Percentiles rank a stretch among this genome's conserved stretches.
Conservation (phyloP, 2,329 filamentous ascomycete species). For the Scedosporium boydii region DNA sequence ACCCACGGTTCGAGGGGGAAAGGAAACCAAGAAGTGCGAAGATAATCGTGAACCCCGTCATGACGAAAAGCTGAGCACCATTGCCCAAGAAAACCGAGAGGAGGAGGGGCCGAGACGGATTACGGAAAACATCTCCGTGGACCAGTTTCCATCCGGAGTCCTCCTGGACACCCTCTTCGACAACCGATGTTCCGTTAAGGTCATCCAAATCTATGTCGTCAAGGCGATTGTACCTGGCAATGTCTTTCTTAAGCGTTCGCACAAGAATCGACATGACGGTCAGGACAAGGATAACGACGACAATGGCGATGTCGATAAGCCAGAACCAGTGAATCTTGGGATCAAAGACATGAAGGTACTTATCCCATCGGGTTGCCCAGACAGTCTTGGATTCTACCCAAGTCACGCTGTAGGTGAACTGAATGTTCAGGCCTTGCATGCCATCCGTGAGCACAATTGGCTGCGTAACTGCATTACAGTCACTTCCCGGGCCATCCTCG, state of each 20-base stretch:
- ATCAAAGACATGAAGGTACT: slow-evolving; percentile 94
- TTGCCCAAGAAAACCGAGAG: slow-evolving; percentile 86
- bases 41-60: slow-evolving; percentile 88
- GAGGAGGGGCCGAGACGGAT: slow-evolving; percentile 71
- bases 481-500: slow-evolving; percentile 35
- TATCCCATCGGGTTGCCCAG: slow-evolving; percentile 98
- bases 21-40: slow-evolving; percentile 93
- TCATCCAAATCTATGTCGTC: slow-evolving; percentile 89
- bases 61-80: slow-evolving; percentile 92
- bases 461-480: slow-evolving; percentile 51
- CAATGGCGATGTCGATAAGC: slow-evolving; percentile 88
- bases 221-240: slow-evolving; percentile 89
- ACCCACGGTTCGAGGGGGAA: slow-evolving; percentile 90
- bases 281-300: slow-evolving; percentile 82
- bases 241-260: slow-evolving; percentile 84
- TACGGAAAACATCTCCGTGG: slow-evolving; percentile 93
- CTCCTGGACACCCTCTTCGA: slow-evolving; percentile 89
- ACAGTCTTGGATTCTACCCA: slow-evolving; percentile 78
- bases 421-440: slow-evolving; percentile 47
- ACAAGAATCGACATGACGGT: slow-evolving; percentile 91
- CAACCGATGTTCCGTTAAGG: slow-evolving; percentile 64
- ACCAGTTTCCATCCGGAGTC: slow-evolving; percentile 98
- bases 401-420: slow-evolving; percentile 86
- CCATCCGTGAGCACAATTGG: slow-evolving; percentile 56
- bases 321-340: slow-evolving; percentile 99